Conservation (phyloP, 306 rosid genomes). For the Cucumis sativus region DNA sequence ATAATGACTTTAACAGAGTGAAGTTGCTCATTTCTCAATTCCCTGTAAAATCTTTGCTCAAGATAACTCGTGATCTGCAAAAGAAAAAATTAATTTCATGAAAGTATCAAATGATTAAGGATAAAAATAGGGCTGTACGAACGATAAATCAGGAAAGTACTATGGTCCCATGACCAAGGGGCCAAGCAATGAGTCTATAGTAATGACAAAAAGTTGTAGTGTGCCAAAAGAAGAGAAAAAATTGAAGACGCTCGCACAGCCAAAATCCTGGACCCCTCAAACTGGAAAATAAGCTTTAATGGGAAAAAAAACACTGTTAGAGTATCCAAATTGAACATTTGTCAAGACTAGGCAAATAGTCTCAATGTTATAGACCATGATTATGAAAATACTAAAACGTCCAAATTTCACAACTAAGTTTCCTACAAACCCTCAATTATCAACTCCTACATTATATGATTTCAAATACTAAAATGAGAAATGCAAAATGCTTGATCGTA, state of each 20-base stretch:
- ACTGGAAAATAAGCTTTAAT: background rate
- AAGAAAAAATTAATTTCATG: background rate
- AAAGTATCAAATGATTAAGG: background rate
- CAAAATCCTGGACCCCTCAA: background rate
- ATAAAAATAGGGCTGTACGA: no score
- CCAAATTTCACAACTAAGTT: background rate
- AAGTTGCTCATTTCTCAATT: constrained; percentile 64
- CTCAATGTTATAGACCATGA: background rate
- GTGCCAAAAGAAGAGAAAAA: background rate
- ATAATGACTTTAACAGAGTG: constrained; percentile 64
- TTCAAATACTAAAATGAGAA: background rate
- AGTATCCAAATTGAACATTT: background rate
- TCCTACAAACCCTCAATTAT: background rate
- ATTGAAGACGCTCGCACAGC: background rate
- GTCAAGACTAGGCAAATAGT: background rate
- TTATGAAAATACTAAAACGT: background rate
- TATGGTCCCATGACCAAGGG: background rate
- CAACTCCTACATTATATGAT: background rate
- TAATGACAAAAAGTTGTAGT: background rate
- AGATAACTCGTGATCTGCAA: constrained; percentile 65
- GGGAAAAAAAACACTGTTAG: background rate
- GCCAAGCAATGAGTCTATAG: background rate
- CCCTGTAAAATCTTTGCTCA: constrained; percentile 78
- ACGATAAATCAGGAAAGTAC: background rate
- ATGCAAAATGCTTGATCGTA: background rate